Conservation (phyloP, 208 protist genomes). For the Wallacemonas sp. region DNA sequence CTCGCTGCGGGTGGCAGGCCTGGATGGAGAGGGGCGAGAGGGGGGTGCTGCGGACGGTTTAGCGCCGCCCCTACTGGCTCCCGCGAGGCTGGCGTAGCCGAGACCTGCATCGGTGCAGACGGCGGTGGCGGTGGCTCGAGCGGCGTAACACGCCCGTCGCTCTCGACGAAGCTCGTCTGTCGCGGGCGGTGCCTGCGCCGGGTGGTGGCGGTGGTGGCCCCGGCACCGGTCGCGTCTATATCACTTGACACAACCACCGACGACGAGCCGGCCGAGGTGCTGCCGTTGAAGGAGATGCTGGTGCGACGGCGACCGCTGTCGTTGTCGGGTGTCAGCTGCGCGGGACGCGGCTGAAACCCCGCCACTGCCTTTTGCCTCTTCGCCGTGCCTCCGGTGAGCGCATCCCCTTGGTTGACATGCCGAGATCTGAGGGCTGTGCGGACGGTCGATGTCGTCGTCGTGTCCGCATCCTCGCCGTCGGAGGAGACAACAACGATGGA, state of each 20-base stretch:
- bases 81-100: not conserved
- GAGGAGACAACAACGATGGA: constrained; percentile 17
- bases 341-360: not conserved
- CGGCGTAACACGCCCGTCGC: constrained; percentile 4
- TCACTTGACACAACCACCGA: constrained; percentile 1
- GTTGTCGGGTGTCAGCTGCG: not conserved
- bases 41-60: not conserved
- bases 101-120: not conserved
- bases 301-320: constrained; percentile 2
- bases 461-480: not conserved
- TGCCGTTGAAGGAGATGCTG: constrained; percentile 3
- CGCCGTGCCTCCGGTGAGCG: not conserved
- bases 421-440: not conserved
- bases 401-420: not conserved
- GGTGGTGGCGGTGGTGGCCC: not conserved
- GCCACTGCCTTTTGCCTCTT: not conserved
- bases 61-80: not conserved
- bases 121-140: not conserved
- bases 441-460: not conserved
- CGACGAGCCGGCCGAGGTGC: constrained; percentile 6
- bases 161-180: constrained; percentile 9
- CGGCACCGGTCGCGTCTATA: not conserved
- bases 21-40: not conserved
- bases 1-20: not conserved
- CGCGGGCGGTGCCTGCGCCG: constrained; percentile 1